Conservation (phyloP, 176 grass and related monocot species). For the Avena sativa region DNA sequence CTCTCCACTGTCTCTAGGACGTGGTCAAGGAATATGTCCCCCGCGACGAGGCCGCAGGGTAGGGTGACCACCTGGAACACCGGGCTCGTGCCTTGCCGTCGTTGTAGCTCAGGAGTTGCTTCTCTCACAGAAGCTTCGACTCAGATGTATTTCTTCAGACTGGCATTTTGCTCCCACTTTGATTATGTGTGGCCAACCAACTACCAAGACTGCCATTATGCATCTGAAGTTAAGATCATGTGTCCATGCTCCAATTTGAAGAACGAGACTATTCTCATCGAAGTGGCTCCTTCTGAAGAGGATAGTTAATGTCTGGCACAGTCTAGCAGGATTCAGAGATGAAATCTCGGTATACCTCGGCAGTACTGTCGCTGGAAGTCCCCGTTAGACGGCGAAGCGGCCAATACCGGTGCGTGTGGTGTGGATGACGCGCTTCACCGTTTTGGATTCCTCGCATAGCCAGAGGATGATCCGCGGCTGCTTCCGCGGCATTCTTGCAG, state of each 20-base stretch:
- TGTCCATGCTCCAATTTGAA: neutral
- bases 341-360: too few species aligned
- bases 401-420: constrained; percentile 41
- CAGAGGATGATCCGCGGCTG: constrained; percentile 47
- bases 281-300: constrained; percentile 15
- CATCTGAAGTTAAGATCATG: neutral
- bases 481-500: constrained; percentile 43
- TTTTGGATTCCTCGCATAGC: constrained; percentile 53
- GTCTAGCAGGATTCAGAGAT: constrained; percentile 73
- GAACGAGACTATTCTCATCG: constrained; percentile 3
- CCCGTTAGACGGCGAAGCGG: constrained; percentile 55
- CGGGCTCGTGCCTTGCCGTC: neutral
- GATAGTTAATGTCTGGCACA: constrained; percentile 37
- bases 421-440: constrained; percentile 73
- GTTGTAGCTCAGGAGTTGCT: constrained; percentile 56
- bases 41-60: constrained; percentile 49
- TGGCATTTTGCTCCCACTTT: neutral
- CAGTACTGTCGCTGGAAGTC: neutral
- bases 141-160: constrained; percentile 31
- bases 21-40: constrained; percentile 34
- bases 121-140: constrained; percentile 44
- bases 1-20: too few species aligned
- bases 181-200: neutral
- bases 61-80: constrained; percentile 63
- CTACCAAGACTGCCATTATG: neutral